phyloP scores from a whole-genome alignment of 2,329 filamentous ascomycete species.

The Aspergillus novofumigatus region DNA sequence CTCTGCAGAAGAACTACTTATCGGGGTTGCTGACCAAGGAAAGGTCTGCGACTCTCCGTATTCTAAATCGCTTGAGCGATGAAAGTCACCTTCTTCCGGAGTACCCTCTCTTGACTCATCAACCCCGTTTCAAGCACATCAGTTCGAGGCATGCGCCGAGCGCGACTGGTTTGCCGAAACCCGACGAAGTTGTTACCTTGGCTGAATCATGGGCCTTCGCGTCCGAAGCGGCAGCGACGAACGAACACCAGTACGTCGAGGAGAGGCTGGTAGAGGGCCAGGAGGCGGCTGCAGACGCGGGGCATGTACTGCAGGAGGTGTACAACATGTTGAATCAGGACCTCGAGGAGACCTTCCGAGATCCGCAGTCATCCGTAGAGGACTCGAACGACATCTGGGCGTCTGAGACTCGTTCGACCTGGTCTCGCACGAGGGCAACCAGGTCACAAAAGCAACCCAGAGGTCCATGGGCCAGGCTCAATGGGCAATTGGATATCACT shows the following conservation, averaged over 20 bases:
- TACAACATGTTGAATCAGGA: constrained; percentile 35
- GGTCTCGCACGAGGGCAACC: constrained; percentile 12
- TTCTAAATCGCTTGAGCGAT: constrained; percentile 37
- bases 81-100: constrained; percentile 43
- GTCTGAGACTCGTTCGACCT: constrained; percentile 23
- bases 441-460: constrained; percentile 22
- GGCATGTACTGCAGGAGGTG: constrained; percentile 27
- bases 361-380: constrained; percentile 11
- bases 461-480: constrained; percentile 36
- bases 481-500: constrained; percentile 30
- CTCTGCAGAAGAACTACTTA: constrained; percentile 36
- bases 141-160: constrained; percentile 16
- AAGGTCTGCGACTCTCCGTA: constrained; percentile 31
- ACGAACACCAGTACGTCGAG: constrained; percentile 31
- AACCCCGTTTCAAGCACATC: constrained; percentile 34
- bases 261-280: constrained; percentile 28
- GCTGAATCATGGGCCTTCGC: constrained; percentile 41
- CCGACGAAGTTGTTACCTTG: constrained; percentile 29
- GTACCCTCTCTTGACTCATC: constrained; percentile 34
- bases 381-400: constrained; percentile 30
- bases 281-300: constrained; percentile 28
- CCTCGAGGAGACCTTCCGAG: constrained; percentile 20
- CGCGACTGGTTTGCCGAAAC: constrained; percentile 14
- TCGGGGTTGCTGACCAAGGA: constrained; percentile 37
- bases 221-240: constrained; percentile 28